phyloP scores from a whole-genome alignment of 164 flowering plant genomes.

The Tetrastigma voinierianum region DNA sequence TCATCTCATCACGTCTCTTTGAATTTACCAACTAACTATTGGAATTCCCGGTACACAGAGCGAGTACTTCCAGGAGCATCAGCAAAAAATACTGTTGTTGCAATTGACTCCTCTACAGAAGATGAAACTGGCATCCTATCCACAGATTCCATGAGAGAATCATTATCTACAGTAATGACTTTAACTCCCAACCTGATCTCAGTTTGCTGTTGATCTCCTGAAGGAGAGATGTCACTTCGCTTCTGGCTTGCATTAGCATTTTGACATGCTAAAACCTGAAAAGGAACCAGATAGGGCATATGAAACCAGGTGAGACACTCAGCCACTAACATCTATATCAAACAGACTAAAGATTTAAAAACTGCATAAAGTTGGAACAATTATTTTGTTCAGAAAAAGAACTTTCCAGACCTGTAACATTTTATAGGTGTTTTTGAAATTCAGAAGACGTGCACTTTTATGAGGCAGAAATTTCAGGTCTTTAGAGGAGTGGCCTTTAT shows the following conservation, averaged over 20 bases:
- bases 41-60: slow-evolving; percentile 21
- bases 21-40: slow-evolving; percentile 26
- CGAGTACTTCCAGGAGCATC: slow-evolving; percentile 23
- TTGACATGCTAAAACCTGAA: slow-evolving; percentile 36
- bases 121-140: slow-evolving; percentile 20
- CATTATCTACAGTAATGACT: slow-evolving; percentile 18
- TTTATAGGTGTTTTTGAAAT: too few relatives aligned
- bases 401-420: too few relatives aligned
- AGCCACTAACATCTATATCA: too few relatives aligned
- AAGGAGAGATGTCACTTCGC: slow-evolving; percentile 22
- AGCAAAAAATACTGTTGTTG: slow-evolving; percentile 13
- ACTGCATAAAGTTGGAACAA: background rate
- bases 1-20: slow-evolving; percentile 41
- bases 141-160: slow-evolving; percentile 23
- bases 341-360: background rate
- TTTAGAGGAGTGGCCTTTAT: too few relatives aligned
- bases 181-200: slow-evolving; percentile 27
- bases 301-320: background rate
- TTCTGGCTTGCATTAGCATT: slow-evolving; percentile 18
- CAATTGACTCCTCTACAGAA: slow-evolving; percentile 22
- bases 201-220: slow-evolving; percentile 26
- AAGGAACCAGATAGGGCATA: slow-evolving; percentile 6
- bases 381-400: too few relatives aligned
- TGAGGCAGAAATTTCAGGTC: too few relatives aligned
- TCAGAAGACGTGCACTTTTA: too few relatives aligned